These are phyloP conservation scores for Raddia guianensis DNA, from an alignment of 176 grass and related monocot species.

Conservation along the genomic window DNA sequence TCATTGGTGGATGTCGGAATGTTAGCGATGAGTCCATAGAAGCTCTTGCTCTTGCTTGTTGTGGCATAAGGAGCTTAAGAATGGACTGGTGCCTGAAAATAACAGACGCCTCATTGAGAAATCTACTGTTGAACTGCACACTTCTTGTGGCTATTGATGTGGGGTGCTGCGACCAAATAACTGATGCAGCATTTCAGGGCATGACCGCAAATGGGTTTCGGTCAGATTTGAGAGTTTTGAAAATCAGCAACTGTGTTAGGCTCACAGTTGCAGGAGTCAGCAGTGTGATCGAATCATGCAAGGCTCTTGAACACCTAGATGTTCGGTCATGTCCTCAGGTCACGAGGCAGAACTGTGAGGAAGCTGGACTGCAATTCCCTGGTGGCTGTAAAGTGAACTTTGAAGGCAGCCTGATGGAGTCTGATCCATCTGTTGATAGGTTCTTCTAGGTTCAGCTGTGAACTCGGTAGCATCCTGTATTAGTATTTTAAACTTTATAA, in stretches of 20 bases:
- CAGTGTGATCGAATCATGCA: conserved; percentile 47
- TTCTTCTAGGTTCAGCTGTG: conserved; percentile 57
- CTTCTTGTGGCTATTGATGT: conserved; percentile 77
- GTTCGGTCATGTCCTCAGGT: conserved; percentile 65
- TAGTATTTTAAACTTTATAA: neutral
- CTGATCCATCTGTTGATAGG: conserved; percentile 47
- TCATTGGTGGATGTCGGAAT: conserved; percentile 70
- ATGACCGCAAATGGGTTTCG: conserved; percentile 34
- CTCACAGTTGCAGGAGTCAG: conserved; percentile 51
- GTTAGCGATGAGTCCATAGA: conserved; percentile 65
- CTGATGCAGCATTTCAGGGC: conserved; percentile 57
- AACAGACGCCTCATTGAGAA: conserved; percentile 59
- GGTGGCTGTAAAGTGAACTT: conserved; percentile 74
- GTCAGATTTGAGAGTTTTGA: conserved; percentile 60
- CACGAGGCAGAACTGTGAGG: conserved; percentile 55
- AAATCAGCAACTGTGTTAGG: conserved; percentile 52
- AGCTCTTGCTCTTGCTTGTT: conserved; percentile 61
- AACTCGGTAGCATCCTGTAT: conserved; percentile 6
- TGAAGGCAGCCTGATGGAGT: conserved; percentile 51
- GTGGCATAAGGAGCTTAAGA: conserved; percentile 57
- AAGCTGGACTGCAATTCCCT: conserved; percentile 78
- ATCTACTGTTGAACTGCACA: conserved; percentile 65
- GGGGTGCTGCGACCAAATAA: conserved; percentile 71
- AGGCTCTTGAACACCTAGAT: conserved; percentile 67
- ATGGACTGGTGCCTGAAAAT: conserved; percentile 78